Conservation (phyloP, 257 asterid genomes). For the Solanum medicagineum region DNA sequence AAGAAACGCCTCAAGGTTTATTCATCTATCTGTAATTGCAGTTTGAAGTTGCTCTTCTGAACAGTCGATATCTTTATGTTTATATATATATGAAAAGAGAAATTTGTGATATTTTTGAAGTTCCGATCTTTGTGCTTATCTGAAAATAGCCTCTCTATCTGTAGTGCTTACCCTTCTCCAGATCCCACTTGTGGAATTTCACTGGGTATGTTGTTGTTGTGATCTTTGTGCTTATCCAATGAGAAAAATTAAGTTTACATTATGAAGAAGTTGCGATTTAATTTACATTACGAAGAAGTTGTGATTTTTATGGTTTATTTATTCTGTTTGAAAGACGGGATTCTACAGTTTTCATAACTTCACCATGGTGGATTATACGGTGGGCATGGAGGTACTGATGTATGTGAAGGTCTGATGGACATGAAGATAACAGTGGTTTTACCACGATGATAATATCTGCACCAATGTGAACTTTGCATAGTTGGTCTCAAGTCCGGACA, state of each 20-base stretch:
- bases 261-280: not conserved
- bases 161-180: no score
- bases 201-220: no score
- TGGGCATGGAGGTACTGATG: not conserved
- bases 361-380: not conserved
- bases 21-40: not conserved
- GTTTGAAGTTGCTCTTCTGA: not conserved
- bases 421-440: not conserved
- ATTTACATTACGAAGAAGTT: not conserved
- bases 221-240: not conserved
- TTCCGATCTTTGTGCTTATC: not conserved
- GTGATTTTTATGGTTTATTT: not conserved
- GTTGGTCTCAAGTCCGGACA: not conserved
- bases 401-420: not conserved
- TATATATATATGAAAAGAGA: not conserved
- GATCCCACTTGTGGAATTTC: no score
- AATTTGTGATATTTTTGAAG: no score
- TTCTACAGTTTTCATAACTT: not conserved
- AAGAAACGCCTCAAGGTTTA: conserved; percentile 75
- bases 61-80: not conserved
- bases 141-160: no score
- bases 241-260: not conserved
- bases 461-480: not conserved
- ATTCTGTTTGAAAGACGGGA: not conserved
- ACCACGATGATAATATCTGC: not conserved